Conservation (phyloP, 805 yeast species). For the Candida germanica region DNA sequence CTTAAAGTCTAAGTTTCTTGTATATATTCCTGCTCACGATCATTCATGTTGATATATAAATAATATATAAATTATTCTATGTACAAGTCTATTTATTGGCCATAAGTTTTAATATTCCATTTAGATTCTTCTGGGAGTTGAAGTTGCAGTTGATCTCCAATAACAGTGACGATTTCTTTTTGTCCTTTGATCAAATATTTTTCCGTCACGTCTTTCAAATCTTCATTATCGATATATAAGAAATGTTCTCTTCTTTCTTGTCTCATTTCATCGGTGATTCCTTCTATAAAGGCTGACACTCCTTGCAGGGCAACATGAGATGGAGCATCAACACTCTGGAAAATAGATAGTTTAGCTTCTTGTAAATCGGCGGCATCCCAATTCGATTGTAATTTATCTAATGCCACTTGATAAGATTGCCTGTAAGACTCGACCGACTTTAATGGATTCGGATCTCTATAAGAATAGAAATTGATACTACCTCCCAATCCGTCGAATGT, state of each 20-base stretch:
- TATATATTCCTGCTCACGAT: no score
- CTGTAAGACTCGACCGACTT: conserved; percentile 62
- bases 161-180: conserved; percentile 35
- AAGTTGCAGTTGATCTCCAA: conserved; percentile 39
- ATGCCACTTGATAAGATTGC: conserved; percentile 45
- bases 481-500: conserved; percentile 80
- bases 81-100: background rate
- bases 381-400: conserved; percentile 30
- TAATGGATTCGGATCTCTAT: conserved; percentile 87
- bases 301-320: conserved; percentile 79
- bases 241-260: conserved; percentile 76
- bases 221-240: conserved; percentile 60
- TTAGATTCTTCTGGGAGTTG: conserved; percentile 16
- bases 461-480: conserved; percentile 76
- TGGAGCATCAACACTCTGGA: conserved; percentile 92
- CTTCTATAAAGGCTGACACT: conserved; percentile 57
- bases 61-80: background rate
- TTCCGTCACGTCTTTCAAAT: conserved; percentile 63
- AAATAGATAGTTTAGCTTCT: conserved; percentile 86
- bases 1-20: no score
- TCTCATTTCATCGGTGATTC: conserved; percentile 72
- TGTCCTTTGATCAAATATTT: conserved; percentile 48
- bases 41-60: background rate
- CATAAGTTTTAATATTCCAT: conserved; percentile 18
- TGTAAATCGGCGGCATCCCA: conserved; percentile 70